Percentiles rank a stretch among this genome's conserved stretches.
Conservation (phyloP, 1,139 yeast species). For the Taphrina sp. region DNA sequence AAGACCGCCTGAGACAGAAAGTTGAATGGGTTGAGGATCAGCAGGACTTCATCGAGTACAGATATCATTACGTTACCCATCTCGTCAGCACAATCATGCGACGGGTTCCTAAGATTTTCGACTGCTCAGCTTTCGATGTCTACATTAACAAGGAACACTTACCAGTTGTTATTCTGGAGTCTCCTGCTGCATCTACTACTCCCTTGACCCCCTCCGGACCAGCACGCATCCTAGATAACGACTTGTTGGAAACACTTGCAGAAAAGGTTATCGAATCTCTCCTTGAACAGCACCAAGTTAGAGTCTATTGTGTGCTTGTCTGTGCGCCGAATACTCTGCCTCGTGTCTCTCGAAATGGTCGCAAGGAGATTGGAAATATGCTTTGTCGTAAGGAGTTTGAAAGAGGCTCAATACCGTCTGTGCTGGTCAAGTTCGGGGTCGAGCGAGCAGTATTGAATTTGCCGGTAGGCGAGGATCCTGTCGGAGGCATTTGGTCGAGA, state of each 20-base stretch:
- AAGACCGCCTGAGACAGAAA: conserved; percentile 79
- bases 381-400: conserved; percentile 78
- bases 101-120: conserved; percentile 77
- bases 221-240: conserved; percentile 53
- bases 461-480: conserved; percentile 68
- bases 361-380: conserved; percentile 90
- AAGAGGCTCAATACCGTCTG: conserved; percentile 72
- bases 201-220: conserved; percentile 42
- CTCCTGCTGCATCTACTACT: conserved; percentile 59
- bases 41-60: conserved; percentile 42
- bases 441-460: conserved; percentile 64
- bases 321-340: conserved; percentile 83
- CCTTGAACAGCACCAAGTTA: conserved; percentile 66
- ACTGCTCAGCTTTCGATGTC: conserved; percentile 67
- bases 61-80: conserved; percentile 84
- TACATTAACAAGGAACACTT: conserved; percentile 79
- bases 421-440: conserved; percentile 76
- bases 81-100: conserved; percentile 74
- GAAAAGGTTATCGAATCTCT: conserved; percentile 53
- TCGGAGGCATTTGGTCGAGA: conserved; percentile 84
- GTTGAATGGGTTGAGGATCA: conserved; percentile 42
- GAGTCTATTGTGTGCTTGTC: conserved; percentile 77
- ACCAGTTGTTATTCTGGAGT: conserved; percentile 84
- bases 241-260: conserved; percentile 68
- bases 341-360: conserved; percentile 76